Evolutionary conservation across 371 early-diverging fungal genomes (phyloP).

Genomic region (Mucor irregularis): DNA sequence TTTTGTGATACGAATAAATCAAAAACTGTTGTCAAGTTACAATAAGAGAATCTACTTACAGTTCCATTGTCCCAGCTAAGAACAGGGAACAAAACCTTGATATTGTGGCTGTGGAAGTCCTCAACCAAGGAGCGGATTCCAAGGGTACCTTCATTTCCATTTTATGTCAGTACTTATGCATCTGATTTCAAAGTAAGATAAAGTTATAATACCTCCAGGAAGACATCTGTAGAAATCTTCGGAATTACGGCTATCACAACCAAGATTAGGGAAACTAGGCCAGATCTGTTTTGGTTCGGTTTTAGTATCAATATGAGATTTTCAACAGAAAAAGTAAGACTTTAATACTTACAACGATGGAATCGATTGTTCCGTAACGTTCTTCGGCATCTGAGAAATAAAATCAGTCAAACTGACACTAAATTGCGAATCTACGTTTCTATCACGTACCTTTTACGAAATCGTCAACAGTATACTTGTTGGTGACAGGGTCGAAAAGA

Average conservation of each 20-base stretch:
- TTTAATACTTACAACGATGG: constrained; percentile 25
- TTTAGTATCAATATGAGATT: neutral
- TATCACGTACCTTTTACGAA: constrained; percentile 29
- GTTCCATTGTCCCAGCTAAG: constrained; percentile 29
- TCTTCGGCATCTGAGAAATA: constrained; percentile 15
- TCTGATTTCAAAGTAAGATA: neutral
- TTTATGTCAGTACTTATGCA: neutral
- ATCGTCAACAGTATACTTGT: constrained; percentile 27
- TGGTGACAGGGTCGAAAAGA: constrained; percentile 24
- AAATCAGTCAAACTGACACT: too few relatives aligned
- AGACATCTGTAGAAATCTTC: constrained; percentile 30
- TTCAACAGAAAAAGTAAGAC: neutral
- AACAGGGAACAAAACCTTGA: constrained; percentile 27
- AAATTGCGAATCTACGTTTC: too few relatives aligned
- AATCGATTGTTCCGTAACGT: constrained; percentile 27
- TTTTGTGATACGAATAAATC: neutral
- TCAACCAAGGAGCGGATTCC: constrained; percentile 23
- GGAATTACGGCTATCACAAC: constrained; percentile 34
- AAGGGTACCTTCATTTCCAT: constrained; percentile 8
- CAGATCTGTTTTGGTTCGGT: constrained; percentile 22
- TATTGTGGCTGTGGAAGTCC: constrained; percentile 18
- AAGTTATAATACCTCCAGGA: constrained; percentile 20
- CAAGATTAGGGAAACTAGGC: constrained; percentile 26
- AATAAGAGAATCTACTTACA: constrained; percentile 8
- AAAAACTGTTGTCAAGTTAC: neutral